A percentile compares a stretch with the other conserved stretches of the same genome.
phyloP scores from a whole-genome alignment of 768 basidiomycete genomes.

The Kwoniella mangroviensis region DNA sequence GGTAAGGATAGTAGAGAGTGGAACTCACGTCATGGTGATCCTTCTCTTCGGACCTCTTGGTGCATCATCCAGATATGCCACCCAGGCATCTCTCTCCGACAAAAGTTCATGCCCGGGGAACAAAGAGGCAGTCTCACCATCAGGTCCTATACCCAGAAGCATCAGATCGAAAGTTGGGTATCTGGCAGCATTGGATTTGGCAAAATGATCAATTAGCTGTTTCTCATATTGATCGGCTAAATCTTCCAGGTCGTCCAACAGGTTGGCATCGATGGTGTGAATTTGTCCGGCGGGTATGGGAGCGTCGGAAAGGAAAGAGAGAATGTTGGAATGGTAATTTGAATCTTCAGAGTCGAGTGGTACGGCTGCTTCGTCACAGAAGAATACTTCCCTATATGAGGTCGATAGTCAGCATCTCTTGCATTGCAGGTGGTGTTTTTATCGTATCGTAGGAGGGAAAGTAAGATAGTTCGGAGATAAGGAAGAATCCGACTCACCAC shows the following conservation, averaged over 20 bases:
- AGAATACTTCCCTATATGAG: constrained; percentile 85
- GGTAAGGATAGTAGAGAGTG: background rate
- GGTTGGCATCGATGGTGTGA: constrained; percentile 74
- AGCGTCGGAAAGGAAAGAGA: constrained; percentile 79
- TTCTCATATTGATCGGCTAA: constrained; percentile 62
- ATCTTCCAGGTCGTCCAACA: constrained; percentile 63
- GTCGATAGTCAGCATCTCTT: too few relatives aligned
- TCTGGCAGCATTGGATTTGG: constrained; percentile 87
- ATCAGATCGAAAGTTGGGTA: constrained; percentile 98
- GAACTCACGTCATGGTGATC: constrained; percentile 77
- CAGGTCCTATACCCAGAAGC: constrained; percentile 92
- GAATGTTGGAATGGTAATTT: constrained; percentile 78
- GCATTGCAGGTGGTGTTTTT: background rate
- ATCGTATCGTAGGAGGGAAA: background rate
- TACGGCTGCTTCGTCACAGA: constrained; percentile 94
- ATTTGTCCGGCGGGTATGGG: constrained; percentile 78
- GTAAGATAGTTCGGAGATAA: too few relatives aligned
- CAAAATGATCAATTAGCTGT: constrained; percentile 85
- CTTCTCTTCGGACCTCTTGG: constrained; percentile 92
- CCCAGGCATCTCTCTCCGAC: constrained; percentile 86
- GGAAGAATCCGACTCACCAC: constrained; percentile 66
- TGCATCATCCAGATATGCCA: constrained; percentile 87
- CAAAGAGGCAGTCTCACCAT: constrained; percentile 96
- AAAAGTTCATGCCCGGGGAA: constrained; percentile 90
- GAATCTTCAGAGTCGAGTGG: constrained; percentile 91